Conservation (phyloP, 2,329 filamentous ascomycete genomes). For the Sporothrix euskadiensis region DNA sequence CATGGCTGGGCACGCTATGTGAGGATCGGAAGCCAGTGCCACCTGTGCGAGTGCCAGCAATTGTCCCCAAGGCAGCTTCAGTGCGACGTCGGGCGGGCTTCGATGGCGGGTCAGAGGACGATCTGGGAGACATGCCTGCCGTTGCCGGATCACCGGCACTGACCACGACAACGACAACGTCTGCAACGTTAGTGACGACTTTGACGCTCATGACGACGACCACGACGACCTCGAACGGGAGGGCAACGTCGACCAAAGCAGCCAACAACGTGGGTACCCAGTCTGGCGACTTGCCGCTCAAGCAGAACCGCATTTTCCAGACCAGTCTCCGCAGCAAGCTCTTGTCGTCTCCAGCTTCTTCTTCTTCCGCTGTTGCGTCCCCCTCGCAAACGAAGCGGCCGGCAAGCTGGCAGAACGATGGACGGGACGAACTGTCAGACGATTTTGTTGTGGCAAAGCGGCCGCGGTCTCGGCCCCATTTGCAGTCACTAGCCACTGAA, state of each 20-base stretch:
- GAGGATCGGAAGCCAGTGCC: slow-evolving; percentile 30
- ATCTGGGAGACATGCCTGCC: not conserved
- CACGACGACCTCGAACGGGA: not conserved
- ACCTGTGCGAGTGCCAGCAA: not conserved
- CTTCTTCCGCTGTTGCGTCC: not conserved
- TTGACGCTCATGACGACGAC: not conserved
- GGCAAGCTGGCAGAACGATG: not conserved
- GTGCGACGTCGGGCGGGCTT: not conserved
- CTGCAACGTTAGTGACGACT: not conserved
- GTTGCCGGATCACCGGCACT: not conserved
- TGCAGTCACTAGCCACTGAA: not conserved
- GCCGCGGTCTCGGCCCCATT: not conserved
- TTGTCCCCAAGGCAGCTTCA: not conserved
- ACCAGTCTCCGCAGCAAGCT: slow-evolving; percentile 16
- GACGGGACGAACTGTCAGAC: not conserved
- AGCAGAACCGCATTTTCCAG: slow-evolving; percentile 26
- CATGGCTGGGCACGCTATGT: slow-evolving; percentile 48
- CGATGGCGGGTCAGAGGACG: not conserved
- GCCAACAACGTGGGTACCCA: not conserved
- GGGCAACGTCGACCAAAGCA: slow-evolving; percentile 1
- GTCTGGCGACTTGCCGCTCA: not conserved
- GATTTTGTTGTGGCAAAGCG: not conserved
- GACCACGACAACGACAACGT: not conserved
- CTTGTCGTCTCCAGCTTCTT: not conserved
- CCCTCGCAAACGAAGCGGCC: not conserved